Conservation (phyloP, 1,139 yeast genomes). For the Meyerozyma carpophila region DNA sequence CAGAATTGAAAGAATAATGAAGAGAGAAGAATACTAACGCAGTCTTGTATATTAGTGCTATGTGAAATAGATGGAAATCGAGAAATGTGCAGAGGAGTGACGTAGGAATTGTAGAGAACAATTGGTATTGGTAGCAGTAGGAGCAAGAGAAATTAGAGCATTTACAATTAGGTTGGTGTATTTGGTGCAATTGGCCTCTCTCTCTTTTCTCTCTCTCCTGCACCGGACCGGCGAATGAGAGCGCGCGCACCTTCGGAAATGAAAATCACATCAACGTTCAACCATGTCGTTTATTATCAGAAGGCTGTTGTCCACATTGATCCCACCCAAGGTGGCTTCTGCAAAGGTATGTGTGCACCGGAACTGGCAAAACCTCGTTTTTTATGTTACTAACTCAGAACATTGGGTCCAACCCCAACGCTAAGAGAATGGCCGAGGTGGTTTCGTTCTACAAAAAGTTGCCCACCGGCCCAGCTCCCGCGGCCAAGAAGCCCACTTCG, state of each 20-base stretch:
- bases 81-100: too few relatives aligned
- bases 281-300: slow-evolving; percentile 79
- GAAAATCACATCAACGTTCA: slow-evolving; percentile 3
- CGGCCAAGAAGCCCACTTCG: slow-evolving; percentile 63
- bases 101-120: too few relatives aligned
- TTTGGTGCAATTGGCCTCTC: too few relatives aligned
- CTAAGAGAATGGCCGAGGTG: slow-evolving; percentile 94
- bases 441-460: slow-evolving; percentile 93
- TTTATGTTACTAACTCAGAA: slow-evolving; percentile 52
- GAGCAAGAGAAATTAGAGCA: too few relatives aligned
- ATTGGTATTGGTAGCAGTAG: too few relatives aligned
- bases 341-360: slow-evolving; percentile 61
- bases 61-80: background rate
- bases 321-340: slow-evolving; percentile 98
- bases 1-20: background rate
- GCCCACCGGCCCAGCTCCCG: slow-evolving; percentile 88
- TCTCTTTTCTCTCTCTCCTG: too few relatives aligned
- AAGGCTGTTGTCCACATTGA: slow-evolving; percentile 92
- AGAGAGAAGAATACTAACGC: slow-evolving; percentile 19
- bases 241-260: slow-evolving; percentile 7
- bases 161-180: too few relatives aligned
- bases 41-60: slow-evolving; percentile 41
- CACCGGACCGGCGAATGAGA: slow-evolving; percentile 10
- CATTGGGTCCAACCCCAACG: slow-evolving; percentile 92
- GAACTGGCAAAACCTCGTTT: background rate